phyloP scores from a whole-genome alignment of 129 eudicot genomes.

The Heracleum sosnowskyi region DNA sequence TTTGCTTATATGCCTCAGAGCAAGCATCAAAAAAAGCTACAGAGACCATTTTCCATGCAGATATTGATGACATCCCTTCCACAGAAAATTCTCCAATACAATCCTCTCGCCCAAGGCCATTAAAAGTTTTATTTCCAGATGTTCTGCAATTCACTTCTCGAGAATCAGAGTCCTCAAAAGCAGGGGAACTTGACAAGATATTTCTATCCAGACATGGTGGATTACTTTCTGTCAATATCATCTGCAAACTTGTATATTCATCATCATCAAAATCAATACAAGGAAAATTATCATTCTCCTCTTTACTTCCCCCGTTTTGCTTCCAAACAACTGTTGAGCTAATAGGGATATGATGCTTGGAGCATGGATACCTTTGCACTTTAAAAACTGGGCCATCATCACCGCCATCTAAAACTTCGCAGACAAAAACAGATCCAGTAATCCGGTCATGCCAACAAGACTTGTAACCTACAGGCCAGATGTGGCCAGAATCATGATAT shows the following conservation, averaged over 20 bases:
- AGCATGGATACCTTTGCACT: slow-evolving; percentile 67
- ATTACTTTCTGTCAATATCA: slow-evolving; percentile 47
- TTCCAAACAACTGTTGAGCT: slow-evolving; percentile 59
- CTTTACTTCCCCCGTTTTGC: slow-evolving; percentile 13
- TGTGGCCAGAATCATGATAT: slow-evolving; percentile 49
- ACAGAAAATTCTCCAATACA: slow-evolving; percentile 55
- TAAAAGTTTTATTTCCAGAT: slow-evolving; percentile 17
- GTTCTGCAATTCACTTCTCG: slow-evolving; percentile 19
- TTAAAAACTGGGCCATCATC: slow-evolving; percentile 58
- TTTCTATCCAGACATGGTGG: slow-evolving; percentile 48
- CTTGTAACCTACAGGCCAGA: slow-evolving; percentile 90
- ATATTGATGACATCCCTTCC: slow-evolving; percentile 52
- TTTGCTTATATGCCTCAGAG: slow-evolving; percentile 37
- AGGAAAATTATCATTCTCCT: slow-evolving; percentile 16
- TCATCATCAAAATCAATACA: slow-evolving; percentile 24
- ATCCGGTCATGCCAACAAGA: slow-evolving; percentile 91
- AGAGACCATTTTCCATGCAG: slow-evolving; percentile 60
- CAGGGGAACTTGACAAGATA: slow-evolving; percentile 23
- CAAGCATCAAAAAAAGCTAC: slow-evolving; percentile 43
- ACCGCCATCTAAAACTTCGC: slow-evolving; percentile 65
- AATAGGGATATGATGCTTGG: slow-evolving; percentile 53
- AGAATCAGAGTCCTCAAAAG: slow-evolving; percentile 16
- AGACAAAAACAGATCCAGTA: slow-evolving; percentile 73
- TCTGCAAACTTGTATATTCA: slow-evolving; percentile 41
- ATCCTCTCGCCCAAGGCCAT: slow-evolving; percentile 32